Evolutionary conservation across 1,284 basidiomycete species (phyloP).

Genomic region (Leucoagaricus sp.): DNA sequence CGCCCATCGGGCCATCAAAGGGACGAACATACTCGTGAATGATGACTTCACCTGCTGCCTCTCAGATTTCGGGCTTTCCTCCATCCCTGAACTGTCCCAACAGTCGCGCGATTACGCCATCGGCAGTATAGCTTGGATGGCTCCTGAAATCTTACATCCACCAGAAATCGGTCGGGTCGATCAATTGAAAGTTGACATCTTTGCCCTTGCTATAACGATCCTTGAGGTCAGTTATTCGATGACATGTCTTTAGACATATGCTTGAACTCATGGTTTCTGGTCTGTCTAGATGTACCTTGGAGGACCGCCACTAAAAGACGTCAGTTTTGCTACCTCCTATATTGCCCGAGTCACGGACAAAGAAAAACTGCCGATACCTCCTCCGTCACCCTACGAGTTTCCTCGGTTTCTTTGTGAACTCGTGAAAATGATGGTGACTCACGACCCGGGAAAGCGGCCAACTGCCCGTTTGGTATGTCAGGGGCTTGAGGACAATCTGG

Average conservation of each 20-base stretch:
- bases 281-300: too few species aligned
- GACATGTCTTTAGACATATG: too few species aligned
- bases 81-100: not conserved
- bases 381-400: not conserved
- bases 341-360: too few species aligned
- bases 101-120: not conserved
- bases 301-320: too few species aligned
- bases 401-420: not conserved
- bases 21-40: not conserved
- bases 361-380: too few species aligned
- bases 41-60: not conserved
- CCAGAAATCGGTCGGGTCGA: not conserved
- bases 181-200: not conserved
- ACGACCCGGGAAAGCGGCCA: not conserved
- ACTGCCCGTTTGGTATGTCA: not conserved
- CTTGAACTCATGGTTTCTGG: too few species aligned
- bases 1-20: conserved; percentile 1
- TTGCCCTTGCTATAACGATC: not conserved
- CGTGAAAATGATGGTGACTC: not conserved
- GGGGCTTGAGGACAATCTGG: conserved; percentile 1
- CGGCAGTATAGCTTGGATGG: not conserved
- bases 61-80: not conserved
- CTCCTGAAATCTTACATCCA: not conserved
- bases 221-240: too few species aligned
- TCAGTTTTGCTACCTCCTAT: too few species aligned